Conservation (phyloP, 2,329 filamentous ascomycete species). For the Capronia epimyces region DNA sequence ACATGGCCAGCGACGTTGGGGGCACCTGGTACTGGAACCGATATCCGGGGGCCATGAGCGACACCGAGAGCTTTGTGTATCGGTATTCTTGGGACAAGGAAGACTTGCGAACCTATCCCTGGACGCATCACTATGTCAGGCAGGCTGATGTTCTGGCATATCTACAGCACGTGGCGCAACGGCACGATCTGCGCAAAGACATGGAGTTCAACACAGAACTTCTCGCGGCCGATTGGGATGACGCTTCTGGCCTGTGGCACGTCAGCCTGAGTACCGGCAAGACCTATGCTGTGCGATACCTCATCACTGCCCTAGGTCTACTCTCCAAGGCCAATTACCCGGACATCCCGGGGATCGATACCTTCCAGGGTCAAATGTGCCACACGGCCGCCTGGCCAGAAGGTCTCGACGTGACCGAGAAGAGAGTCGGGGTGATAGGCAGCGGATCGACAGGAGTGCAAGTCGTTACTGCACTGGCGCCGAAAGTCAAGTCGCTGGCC, state of each 20-base stretch:
- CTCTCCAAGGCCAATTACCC: constrained; percentile 39
- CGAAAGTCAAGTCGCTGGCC: constrained; percentile 32
- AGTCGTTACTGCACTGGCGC: constrained; percentile 26
- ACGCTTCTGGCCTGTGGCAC: constrained; percentile 37
- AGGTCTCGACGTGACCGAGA: constrained; percentile 10
- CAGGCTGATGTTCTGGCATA: constrained; percentile 41
- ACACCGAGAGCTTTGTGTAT: constrained; percentile 21
- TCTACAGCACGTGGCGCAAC: constrained; percentile 44
- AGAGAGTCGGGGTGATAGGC: constrained; percentile 39
- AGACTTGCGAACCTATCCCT: constrained; percentile 19
- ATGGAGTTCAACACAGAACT: constrained; percentile 44
- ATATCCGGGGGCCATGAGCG: constrained; percentile 37
- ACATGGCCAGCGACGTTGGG: constrained; percentile 45
- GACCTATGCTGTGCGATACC: constrained; percentile 36
- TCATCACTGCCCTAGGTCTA: constrained; percentile 38
- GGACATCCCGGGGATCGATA: constrained; percentile 34
- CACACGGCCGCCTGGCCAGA: constrained; percentile 34
- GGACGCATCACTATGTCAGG: constrained; percentile 23
- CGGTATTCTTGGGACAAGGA: constrained; percentile 40
- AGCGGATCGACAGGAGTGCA: constrained; percentile 43
- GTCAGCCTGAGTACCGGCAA: constrained; percentile 38
- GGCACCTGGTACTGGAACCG: constrained; percentile 39
- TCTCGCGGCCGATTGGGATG: constrained; percentile 30
- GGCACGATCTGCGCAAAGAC: constrained; percentile 42
- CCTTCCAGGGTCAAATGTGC: constrained; percentile 37